These are phyloP conservation scores for Petunia secreta DNA, from an alignment of 257 asterid genomes.

Conservation along the genomic window DNA sequence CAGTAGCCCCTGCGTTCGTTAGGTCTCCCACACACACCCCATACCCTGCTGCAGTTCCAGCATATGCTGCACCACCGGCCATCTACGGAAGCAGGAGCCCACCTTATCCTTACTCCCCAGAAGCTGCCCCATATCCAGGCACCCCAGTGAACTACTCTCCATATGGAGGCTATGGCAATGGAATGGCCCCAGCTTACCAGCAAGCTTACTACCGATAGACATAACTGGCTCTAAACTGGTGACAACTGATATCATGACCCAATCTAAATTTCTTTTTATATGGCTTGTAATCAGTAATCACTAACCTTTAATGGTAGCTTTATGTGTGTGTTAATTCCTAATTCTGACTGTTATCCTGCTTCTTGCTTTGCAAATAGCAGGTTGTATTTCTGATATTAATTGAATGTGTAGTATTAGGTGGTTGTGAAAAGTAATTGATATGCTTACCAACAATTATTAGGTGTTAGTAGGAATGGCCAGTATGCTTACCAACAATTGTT, in stretches of 20 bases:
- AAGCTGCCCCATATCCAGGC: constrained; percentile 73
- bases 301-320: constrained; percentile 91
- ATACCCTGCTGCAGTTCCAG: constrained; percentile 68
- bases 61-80: constrained; percentile 73
- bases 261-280: constrained; percentile 53
- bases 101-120: constrained; percentile 80
- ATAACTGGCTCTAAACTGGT: constrained; percentile 58
- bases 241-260: constrained; percentile 83
- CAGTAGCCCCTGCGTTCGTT: constrained; percentile 75
- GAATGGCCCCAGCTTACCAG: constrained; percentile 84
- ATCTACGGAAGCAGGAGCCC: constrained; percentile 74
- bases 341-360: constrained; percentile 66
- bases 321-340: constrained; percentile 86
- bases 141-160: constrained; percentile 73
- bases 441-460: constrained; percentile 28
- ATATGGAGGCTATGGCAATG: constrained; percentile 78
- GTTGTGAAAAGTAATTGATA: constrained; percentile 72
- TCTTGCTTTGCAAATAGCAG: constrained; percentile 51
- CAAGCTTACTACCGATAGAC: constrained; percentile 93
- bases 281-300: constrained; percentile 78
- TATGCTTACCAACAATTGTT: constrained; percentile 28
- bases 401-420: constrained; percentile 72
- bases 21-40: constrained; percentile 87
- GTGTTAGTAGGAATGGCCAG: background rate
- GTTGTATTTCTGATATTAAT: constrained; percentile 82